phyloP scores from a whole-genome alignment of 805 yeast genomes.

The Kazachstania africana region DNA sequence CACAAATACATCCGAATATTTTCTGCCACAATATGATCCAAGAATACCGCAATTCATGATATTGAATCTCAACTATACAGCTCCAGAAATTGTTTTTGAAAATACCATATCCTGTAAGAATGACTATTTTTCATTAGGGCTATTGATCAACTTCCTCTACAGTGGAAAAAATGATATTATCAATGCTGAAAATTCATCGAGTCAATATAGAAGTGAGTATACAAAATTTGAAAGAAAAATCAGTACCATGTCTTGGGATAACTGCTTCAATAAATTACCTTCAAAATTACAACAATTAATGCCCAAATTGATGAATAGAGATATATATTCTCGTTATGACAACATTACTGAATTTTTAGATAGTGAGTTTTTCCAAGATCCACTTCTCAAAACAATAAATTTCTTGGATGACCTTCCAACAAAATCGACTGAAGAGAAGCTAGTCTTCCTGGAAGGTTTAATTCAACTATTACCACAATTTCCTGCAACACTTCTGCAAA shows the following conservation, averaged over 20 bases:
- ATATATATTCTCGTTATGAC: conserved; percentile 44
- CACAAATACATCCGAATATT: conserved; percentile 43
- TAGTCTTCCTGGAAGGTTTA: conserved; percentile 57
- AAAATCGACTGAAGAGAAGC: conserved; percentile 53
- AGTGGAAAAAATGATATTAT: conserved; percentile 36
- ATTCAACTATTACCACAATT: conserved; percentile 41
- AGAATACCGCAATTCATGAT: conserved; percentile 64
- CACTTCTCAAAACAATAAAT: conserved; percentile 67
- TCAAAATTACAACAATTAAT: conserved; percentile 34
- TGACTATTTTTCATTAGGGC: conserved; percentile 79
- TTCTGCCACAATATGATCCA: conserved; percentile 61
- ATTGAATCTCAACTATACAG: conserved; percentile 59
- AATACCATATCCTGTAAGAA: conserved; percentile 50
- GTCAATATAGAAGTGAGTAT: conserved; percentile 50
- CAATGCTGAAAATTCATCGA: conserved; percentile 40
- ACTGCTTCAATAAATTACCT: conserved; percentile 49
- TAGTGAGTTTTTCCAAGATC: conserved; percentile 69
- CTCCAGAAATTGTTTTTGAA: conserved; percentile 75
- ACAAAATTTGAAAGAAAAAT: conserved; percentile 36
- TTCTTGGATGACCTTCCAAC: conserved; percentile 77
- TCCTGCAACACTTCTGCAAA: conserved; percentile 45
- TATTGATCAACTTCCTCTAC: conserved; percentile 61
- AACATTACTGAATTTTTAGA: conserved; percentile 44
- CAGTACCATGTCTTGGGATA: conserved; percentile 27
- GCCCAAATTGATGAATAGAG: conserved; percentile 42